Evolutionary conservation across 78 protist species (phyloP).

Genomic region (Dictyostelium firmibasis): DNA sequence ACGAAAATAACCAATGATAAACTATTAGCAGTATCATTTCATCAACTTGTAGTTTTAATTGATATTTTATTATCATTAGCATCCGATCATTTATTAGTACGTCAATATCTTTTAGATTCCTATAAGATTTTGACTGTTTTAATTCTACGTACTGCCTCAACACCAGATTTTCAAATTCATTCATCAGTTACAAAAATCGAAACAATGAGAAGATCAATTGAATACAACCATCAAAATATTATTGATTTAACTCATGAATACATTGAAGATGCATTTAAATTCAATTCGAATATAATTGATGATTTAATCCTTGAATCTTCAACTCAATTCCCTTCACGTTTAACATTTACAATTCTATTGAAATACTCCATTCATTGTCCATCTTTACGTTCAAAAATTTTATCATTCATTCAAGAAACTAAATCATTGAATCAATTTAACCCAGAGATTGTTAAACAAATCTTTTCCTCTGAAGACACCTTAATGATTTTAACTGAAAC

Average conservation of each 20-base stretch:
- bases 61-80: background rate
- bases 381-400: background rate
- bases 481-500: background rate
- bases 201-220: background rate
- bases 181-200: background rate
- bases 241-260: background rate
- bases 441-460: background rate
- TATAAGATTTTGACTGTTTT: background rate
- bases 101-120: background rate
- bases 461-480: background rate
- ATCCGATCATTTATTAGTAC: background rate
- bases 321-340: background rate
- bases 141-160: background rate
- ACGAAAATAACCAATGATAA: background rate
- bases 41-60: background rate
- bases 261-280: background rate
- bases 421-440: background rate
- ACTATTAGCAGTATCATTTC: background rate
- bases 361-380: background rate
- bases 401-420: background rate
- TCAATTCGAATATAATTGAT: background rate
- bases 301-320: constrained; percentile 2
- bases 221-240: background rate
- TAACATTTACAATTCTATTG: background rate
- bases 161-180: background rate